phyloP scores from a whole-genome alignment of 192 early-diverging fungal genomes.

The Backusella macrospora region DNA sequence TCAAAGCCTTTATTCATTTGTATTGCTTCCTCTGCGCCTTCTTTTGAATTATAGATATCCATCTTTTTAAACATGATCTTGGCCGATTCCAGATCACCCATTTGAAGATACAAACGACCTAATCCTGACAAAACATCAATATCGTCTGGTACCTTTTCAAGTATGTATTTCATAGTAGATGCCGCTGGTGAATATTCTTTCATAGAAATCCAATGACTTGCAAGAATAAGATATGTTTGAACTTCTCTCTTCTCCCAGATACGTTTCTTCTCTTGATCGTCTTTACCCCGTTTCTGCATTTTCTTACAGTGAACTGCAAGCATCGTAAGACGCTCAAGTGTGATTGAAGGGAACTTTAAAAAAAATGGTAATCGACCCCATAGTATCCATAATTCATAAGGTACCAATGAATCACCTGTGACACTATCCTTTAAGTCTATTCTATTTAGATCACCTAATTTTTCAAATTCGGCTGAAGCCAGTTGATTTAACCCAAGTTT shows the following conservation, averaged over 20 bases:
- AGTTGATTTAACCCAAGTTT: constrained; percentile 53
- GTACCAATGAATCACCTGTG: constrained; percentile 49
- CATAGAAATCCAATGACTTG: constrained; percentile 47
- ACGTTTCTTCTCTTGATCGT: neutral
- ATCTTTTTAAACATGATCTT: constrained; percentile 38
- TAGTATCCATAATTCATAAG: constrained; percentile 53
- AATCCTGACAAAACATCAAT: constrained; percentile 47
- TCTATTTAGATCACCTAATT: constrained; percentile 49
- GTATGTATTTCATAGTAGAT: constrained; percentile 38
- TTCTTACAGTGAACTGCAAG: constrained; percentile 50
- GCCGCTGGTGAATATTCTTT: constrained; percentile 47
- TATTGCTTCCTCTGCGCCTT: constrained; percentile 31
- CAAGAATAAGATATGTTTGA: constrained; percentile 49
- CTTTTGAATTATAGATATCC: constrained; percentile 7
- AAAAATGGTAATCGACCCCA: constrained; percentile 46
- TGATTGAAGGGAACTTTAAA: constrained; percentile 42
- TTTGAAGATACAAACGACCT: constrained; percentile 52
- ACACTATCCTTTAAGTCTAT: constrained; percentile 31
- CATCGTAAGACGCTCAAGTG: constrained; percentile 47
- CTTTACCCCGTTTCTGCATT: constrained; percentile 16
- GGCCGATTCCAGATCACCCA: constrained; percentile 43
- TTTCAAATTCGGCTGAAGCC: constrained; percentile 55
- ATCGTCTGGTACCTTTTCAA: constrained; percentile 26
- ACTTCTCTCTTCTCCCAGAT: constrained; percentile 43
- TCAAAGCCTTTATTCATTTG: constrained; percentile 46